phyloP scores from a whole-genome alignment of 345 rosid genomes.

The Adansonia digitata region DNA sequence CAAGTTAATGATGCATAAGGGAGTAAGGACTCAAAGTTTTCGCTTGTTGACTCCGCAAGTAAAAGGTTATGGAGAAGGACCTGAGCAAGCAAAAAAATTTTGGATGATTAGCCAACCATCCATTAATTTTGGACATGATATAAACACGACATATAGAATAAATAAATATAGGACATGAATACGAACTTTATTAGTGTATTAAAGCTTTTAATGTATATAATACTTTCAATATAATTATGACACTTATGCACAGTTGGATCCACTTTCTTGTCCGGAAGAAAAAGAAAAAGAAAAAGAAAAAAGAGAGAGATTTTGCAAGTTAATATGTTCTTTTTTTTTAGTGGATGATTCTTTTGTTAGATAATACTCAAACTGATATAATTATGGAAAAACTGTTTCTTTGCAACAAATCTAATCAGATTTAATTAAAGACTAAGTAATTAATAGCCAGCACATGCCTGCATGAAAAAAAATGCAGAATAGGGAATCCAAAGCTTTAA shows the following conservation, averaged over 20 bases:
- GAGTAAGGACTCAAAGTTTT: constrained; percentile 18
- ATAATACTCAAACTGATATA: constrained; percentile 14
- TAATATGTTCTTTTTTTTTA: background rate
- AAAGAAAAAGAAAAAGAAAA: too few species aligned
- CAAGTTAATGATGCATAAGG: constrained; percentile 34
- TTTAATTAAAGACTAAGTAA: constrained; percentile 37
- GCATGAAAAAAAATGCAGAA: constrained; percentile 20
- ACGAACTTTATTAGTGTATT: too few species aligned
- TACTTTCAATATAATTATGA: too few species aligned
- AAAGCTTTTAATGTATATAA: too few species aligned
- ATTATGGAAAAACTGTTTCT: constrained; percentile 13
- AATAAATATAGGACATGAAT: too few species aligned
- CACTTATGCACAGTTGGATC: too few species aligned
- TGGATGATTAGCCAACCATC: background rate
- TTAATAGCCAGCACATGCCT: constrained; percentile 41
- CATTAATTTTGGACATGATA: too few species aligned
- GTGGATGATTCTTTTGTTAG: background rate
- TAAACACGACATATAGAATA: too few species aligned
- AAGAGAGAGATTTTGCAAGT: background rate
- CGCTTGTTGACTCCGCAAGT: constrained; percentile 61
- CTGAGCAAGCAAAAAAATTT: background rate
- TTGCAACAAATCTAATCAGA: constrained; percentile 20
- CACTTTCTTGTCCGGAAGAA: constrained; percentile 10
- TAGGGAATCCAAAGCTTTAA: constrained; percentile 26
- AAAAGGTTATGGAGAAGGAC: constrained; percentile 18